Base-by-base conservation (phyloP, 768 basidiomycete species). In the Leccinum boreale region DNA sequence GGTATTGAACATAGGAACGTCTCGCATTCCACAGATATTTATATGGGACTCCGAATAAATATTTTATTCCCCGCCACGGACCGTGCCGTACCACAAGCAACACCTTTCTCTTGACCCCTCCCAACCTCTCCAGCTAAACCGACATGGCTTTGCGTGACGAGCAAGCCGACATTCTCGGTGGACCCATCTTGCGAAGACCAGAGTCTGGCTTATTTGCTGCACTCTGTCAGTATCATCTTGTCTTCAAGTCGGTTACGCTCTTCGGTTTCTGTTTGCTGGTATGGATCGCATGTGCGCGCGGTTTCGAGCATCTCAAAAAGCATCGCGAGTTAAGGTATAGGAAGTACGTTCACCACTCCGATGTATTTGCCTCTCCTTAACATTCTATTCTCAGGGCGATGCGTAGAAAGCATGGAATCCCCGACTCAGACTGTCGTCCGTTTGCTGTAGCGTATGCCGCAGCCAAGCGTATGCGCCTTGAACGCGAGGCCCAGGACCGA, bases 381-480 rank as follows among this genome's bases (percentile, higher is more conserved):
- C 55, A 57, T 59, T 33, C 58, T 42, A 33, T 60, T 57, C 12
- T 36, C 62, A 91, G 89, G 65, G 79, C 85, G 61, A 85, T 85
- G 78, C 84, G 91, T 59, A 78, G 91, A 62, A 79, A 82, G 73
- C 84, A 91, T 67, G 92, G 91, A 48, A 93, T 93, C 58, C 92
- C 91, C 17, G 91, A 93, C 77, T 79, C 78, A 57, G 91, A 93
- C 76, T 79, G 84, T 61, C 80, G 91, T 31, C 89, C 91, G 12
- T 93, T 93, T 79, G 89, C 88, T 70, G 88, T 92, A 61, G 92
- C 91, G n/a, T 90, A 89, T 72, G 82, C 89, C 62, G 89, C 87
- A 57, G 86, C 84, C 39, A 74, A 79, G 59, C 78, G 78, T 55
- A 75, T 80, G 48, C 80, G 82, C 60, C 78, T 83, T 65, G 82